A percentile compares a stretch with the other conserved stretches of the same genome.
Evolutionary conservation across 306 rosid genomes (phyloP).

Genomic region (Datisca glomerata): DNA sequence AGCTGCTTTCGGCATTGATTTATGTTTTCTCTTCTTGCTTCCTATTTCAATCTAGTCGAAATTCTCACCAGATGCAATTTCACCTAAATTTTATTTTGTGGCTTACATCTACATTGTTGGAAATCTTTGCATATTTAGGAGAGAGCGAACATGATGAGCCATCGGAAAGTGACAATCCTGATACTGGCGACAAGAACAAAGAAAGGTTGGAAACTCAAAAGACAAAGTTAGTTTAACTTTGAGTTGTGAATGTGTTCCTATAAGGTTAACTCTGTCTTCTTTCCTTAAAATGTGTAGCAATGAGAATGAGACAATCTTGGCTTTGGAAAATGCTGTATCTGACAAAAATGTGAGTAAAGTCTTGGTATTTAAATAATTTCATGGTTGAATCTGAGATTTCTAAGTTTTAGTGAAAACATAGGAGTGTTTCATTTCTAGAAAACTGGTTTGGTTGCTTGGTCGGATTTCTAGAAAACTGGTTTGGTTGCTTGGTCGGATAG

Average conservation of each 20-base stretch:
- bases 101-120: constrained; percentile 23
- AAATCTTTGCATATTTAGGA: constrained; percentile 37
- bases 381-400: too few species aligned
- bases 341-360: constrained; percentile 30
- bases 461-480: too few species aligned
- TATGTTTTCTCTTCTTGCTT: background rate
- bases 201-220: constrained; percentile 44
- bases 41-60: background rate
- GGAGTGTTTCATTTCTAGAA: too few species aligned
- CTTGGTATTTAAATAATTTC: too few species aligned
- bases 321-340: constrained; percentile 29
- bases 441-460: too few species aligned
- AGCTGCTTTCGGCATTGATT: background rate
- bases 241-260: constrained; percentile 1
- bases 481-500: too few species aligned
- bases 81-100: constrained; percentile 13
- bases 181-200: constrained; percentile 26
- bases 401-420: too few species aligned
- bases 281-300: constrained; percentile 39
- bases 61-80: constrained; percentile 11
- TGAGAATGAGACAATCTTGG: constrained; percentile 37
- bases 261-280: constrained; percentile 12
- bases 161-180: constrained; percentile 28
- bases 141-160: constrained; percentile 76
- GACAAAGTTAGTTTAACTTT: constrained; percentile 4